Evolutionary conservation across 2,329 filamentous ascomycete species (phyloP).

Genomic region (Pyricularia grisea): DNA sequence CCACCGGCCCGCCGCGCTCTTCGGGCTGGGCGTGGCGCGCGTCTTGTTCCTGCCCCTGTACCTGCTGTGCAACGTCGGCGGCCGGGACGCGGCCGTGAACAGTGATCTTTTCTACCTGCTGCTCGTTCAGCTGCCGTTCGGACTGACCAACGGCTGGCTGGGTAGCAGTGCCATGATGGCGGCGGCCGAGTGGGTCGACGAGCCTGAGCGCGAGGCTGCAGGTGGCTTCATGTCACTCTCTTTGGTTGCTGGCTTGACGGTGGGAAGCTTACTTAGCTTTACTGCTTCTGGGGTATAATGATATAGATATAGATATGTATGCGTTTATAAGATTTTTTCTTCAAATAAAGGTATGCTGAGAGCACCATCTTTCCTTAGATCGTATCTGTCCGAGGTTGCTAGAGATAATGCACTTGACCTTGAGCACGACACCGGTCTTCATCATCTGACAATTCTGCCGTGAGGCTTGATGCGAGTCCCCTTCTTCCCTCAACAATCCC

Average conservation of each 20-base stretch:
- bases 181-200: conserved; percentile 69
- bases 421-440: neutral
- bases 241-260: conserved; percentile 73
- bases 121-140: conserved; percentile 75
- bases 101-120: conserved; percentile 87
- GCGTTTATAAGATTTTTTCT: neutral
- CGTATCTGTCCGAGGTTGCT: neutral
- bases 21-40: conserved; percentile 56
- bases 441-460: neutral
- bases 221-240: conserved; percentile 92
- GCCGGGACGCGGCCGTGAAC: conserved; percentile 59
- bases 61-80: conserved; percentile 78
- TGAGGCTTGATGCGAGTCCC: neutral
- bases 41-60: conserved; percentile 74
- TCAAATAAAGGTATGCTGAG: neutral
- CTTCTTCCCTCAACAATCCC: neutral
- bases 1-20: conserved; percentile 56
- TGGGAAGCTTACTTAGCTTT: conserved; percentile 87
- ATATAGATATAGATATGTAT: neutral
- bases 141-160: conserved; percentile 78
- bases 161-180: conserved; percentile 89
- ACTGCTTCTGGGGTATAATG: conserved; percentile 44
- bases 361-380: neutral
- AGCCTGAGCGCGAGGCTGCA: conserved; percentile 75
- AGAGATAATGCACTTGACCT: neutral